These are phyloP conservation scores for Blastomyces gilchristii DNA, from an alignment of 2,329 filamentous ascomycete species.

Conservation along the genomic window DNA sequence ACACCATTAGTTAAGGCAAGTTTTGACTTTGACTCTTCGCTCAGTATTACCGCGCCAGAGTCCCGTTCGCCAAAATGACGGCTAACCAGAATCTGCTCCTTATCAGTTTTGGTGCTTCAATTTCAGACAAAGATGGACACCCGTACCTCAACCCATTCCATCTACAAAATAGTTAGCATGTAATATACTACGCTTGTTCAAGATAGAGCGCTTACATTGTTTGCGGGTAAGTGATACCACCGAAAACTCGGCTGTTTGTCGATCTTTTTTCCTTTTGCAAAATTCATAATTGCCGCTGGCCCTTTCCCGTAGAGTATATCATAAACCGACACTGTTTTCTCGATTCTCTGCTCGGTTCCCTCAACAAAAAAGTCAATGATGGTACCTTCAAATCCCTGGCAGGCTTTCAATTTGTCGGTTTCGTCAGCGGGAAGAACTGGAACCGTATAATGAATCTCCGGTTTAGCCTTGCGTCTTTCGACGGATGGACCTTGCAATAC, in stretches of 20 bases:
- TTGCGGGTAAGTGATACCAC: constrained; percentile 10
- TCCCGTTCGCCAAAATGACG: constrained; percentile 3
- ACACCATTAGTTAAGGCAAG: constrained; percentile 3
- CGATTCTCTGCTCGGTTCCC: constrained; percentile 5
- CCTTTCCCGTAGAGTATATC: constrained; percentile 8
- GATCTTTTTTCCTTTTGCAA: constrained; percentile 2
- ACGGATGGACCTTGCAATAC: constrained; percentile 10
- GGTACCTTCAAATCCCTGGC: constrained; percentile 6
- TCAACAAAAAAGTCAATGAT: constrained; percentile 7
- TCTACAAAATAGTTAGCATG: constrained; percentile 5
- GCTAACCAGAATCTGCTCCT: constrained; percentile 1
- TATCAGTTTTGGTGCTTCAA: background rate
- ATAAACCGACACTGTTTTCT: constrained; percentile 5
- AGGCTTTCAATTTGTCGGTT: constrained; percentile 5
- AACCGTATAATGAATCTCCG: background rate
- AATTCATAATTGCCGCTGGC: constrained; percentile 7
- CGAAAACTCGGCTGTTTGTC: constrained; percentile 6
- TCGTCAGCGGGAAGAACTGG: constrained; percentile 5
- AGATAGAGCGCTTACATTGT: constrained; percentile 1
- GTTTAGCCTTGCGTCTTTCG: background rate
- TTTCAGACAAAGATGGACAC: background rate
- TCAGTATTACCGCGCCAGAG: background rate
- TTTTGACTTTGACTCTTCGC: constrained; percentile 5
- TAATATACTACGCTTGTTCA: background rate
- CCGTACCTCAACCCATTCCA: constrained; percentile 9